A percentile compares a stretch with the other conserved stretches of the same genome.
phyloP scores from a whole-genome alignment of 2,329 filamentous ascomycete species.

The Fusarium domesticum region DNA sequence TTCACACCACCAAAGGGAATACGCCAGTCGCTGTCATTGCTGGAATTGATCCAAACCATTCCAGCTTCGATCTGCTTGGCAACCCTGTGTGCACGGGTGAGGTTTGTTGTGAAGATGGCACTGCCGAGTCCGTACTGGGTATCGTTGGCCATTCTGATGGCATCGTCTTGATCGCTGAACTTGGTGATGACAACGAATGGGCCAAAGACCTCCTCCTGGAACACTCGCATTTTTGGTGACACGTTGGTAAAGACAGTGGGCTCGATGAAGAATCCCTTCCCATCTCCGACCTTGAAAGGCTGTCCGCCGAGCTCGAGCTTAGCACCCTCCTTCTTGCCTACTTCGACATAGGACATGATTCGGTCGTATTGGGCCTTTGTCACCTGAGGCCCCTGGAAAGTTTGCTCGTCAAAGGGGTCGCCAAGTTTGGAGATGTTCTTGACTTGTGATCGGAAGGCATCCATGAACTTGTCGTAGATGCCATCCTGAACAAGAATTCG shows the following conservation, averaged over 20 bases:
- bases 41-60: slow-evolving; percentile 53
- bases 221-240: slow-evolving; percentile 41
- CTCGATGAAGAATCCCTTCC: slow-evolving; percentile 46
- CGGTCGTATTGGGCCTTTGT: slow-evolving; percentile 68
- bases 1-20: slow-evolving; percentile 48
- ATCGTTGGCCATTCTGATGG: slow-evolving; percentile 45
- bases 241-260: slow-evolving; percentile 46
- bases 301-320: slow-evolving; percentile 61
- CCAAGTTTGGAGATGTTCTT: slow-evolving; percentile 58
- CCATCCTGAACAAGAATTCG: slow-evolving; percentile 62
- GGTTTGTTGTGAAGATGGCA: slow-evolving; percentile 59
- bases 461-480: slow-evolving; percentile 61
- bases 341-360: slow-evolving; percentile 66
- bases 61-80: slow-evolving; percentile 59
- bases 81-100: slow-evolving; percentile 47
- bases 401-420: slow-evolving; percentile 65
- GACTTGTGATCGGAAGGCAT: slow-evolving; percentile 9
- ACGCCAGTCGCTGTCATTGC: slow-evolving; percentile 43
- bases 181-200: slow-evolving; percentile 42
- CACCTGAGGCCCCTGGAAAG: slow-evolving; percentile 73
- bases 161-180: slow-evolving; percentile 44
- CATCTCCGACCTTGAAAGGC: slow-evolving; percentile 30
- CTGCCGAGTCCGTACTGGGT: slow-evolving; percentile 60
- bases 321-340: slow-evolving; percentile 68
- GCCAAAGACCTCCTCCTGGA: slow-evolving; percentile 47